Evolutionary conservation across 1,284 basidiomycete species (phyloP), one percentile per base, ranked within the genome.

Genomic region (Rhodotorula sp.): DNA sequence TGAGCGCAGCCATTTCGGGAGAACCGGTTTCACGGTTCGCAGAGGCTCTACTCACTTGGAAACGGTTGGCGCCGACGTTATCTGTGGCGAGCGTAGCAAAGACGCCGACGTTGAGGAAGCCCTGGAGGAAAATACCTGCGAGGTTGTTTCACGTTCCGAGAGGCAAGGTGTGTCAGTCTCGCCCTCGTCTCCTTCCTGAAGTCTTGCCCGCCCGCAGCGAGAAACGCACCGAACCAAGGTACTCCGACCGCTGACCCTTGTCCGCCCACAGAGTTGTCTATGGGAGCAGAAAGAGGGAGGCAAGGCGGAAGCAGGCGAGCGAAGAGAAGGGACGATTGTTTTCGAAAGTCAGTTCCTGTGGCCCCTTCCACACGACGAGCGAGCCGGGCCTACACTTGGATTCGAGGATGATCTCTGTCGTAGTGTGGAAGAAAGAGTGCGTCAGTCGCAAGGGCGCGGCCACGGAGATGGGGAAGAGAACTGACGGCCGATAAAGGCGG

Each of bases 211-310:
- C 38, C 38, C 10, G 38, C 38, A 43, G 38, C 26, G 0, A 80
- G 62, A 78, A 89, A 95, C 79, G 95, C 94, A 78, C 88, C 89
- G 83, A 97, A 99, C 95, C 95, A 98, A 62, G 91, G 85, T 0
- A 86, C 83, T 61, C 90, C 90, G 68, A 90, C 90, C 5, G 77
- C 78, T 14, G 75, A 75, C 2, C 78, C 77, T n/a, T 62, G 56
- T 45, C 73, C 72, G 50, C 64, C 67, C 31, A 60, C 58, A 6
- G 54, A 48, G 26, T 79, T 76, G 72, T 79, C 75, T 76, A 66
- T 31, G 16, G 12, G 10, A 7, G 77, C 75, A 38, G 15, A 26
- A 26, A 55, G n/a, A n/a, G 54, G 28, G 54, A 28, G n/a, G 23
- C 7, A 28, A 28, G 14, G 26, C n/a, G 52, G 26, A 48, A 48